phyloP scores from a whole-genome alignment of 2,329 filamentous ascomycete genomes.

The Graphilbum sp. region DNA sequence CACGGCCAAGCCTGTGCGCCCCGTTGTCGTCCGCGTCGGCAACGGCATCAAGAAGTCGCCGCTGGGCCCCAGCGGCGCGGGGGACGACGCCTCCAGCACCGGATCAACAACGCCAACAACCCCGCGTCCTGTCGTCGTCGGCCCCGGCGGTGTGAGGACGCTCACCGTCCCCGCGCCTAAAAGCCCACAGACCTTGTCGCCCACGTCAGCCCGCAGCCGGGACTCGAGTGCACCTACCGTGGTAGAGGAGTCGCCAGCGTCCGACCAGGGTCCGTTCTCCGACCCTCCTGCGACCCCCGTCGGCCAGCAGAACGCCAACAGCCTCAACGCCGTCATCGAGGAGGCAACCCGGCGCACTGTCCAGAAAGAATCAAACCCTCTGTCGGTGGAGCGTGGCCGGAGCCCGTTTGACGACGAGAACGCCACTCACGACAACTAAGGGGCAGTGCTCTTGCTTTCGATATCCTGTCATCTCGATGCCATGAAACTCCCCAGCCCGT shows the following conservation, averaged over 20 bases:
- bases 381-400: constrained; percentile 15
- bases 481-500: background rate
- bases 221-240: constrained; percentile 30
- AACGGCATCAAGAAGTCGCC: constrained; percentile 29
- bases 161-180: constrained; percentile 11
- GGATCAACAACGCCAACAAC: background rate
- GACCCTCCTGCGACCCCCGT: constrained; percentile 28
- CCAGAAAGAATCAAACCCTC: constrained; percentile 17
- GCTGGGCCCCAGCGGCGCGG: constrained; percentile 1
- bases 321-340: constrained; percentile 38
- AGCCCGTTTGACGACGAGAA: constrained; percentile 44
- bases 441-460: background rate
- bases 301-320: constrained; percentile 23
- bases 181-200: too few relatives aligned
- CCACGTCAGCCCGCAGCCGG: constrained; percentile 7
- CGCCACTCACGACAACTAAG: constrained; percentile 33
- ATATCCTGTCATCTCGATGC: background rate
- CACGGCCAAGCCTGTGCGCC: constrained; percentile 38
- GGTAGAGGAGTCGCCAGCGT: constrained; percentile 30
- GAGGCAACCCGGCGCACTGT: constrained; percentile 28
- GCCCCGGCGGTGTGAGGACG: too few relatives aligned
- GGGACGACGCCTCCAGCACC: background rate
- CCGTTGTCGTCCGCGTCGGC: constrained; percentile 44
- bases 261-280: constrained; percentile 42
- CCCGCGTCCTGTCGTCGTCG: too few relatives aligned